Base-by-base conservation (phyloP, 1,139 yeast species). In the Magnusiomyces clavatus region DNA sequence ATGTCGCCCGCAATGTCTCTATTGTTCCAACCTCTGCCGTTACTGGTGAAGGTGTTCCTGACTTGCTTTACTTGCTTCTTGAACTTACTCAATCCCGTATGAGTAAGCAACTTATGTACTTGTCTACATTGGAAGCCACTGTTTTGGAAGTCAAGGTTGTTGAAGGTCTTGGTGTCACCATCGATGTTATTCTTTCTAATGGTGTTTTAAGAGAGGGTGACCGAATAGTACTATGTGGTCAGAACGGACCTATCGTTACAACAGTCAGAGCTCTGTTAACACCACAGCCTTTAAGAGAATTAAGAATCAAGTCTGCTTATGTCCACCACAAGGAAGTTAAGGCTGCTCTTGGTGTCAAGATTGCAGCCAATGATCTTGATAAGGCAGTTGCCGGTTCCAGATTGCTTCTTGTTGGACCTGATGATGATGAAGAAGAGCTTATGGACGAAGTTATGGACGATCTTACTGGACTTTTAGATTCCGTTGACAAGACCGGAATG, bases 371-470 rank as follows among this genome's bases (percentile, higher is more conserved):
- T 68, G 98, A 92, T 69, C 79, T 92, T 63, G 98, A 94, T 65
- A 92, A 92, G 74, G 98, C 99, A 8, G 96, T 92, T 67, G 97
- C 99, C 49, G 99, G 99, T 73, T 94, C 98, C 37, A 81, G 98
- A 67, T 77, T 92, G 71, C 74, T 94, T 59, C 94, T 92, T 61
- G 97, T 89, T 59, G 96, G 96, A 43, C 96, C 92, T 60, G 97
- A 88, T 57, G 99, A 94, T 61, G 97, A 92, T 63, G 98, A 92
- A 73, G 98, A 94, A 55, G 97, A 92, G 55, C 68, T 92, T 62
- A 86, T 87, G 95, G 98, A 92, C 68, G 97, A 92, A 60, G 97
- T 92, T 56, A 94, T 94, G 98, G 97, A 92, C 64, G 99, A 92
- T 70, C 78, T 92, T 69, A 89, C 97, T 43, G 97, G 96, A 47